phyloP scores from a whole-genome alignment of 2,329 filamentous ascomycete genomes.

The Endothia cerciana region DNA sequence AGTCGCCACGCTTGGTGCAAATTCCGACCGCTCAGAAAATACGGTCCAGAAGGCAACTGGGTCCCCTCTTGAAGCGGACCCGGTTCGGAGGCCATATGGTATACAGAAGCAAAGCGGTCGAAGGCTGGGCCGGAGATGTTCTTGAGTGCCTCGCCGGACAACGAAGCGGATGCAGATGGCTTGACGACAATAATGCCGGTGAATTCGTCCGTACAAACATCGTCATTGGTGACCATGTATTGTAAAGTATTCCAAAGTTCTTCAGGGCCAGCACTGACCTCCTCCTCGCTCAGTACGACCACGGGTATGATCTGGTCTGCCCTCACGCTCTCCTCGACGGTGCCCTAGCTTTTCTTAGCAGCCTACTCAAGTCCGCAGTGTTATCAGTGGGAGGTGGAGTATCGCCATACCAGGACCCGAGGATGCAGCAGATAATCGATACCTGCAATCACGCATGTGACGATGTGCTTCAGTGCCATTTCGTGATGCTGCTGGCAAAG shows the following conservation, averaged over 20 bases:
- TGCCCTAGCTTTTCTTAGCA: slow-evolving; percentile 37
- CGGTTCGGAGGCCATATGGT: slow-evolving; percentile 8
- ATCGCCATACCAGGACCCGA: slow-evolving; percentile 38
- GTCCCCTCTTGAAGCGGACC: neutral
- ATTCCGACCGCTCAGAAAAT: slow-evolving; percentile 46
- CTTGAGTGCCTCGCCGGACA: slow-evolving; percentile 7
- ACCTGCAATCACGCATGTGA: slow-evolving; percentile 41
- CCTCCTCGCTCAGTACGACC: slow-evolving; percentile 43
- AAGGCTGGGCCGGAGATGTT: neutral
- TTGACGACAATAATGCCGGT: slow-evolving; percentile 45
- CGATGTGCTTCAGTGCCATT: slow-evolving; percentile 28
- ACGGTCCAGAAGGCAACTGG: slow-evolving; percentile 44
- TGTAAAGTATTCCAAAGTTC: slow-evolving; percentile 42
- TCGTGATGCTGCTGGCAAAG: slow-evolving; percentile 17
- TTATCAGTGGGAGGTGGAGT: neutral
- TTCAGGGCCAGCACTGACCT: slow-evolving; percentile 38
- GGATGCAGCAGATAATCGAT: slow-evolving; percentile 47
- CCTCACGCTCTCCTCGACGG: slow-evolving; percentile 47
- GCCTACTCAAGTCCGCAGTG: neutral
- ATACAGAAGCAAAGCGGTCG: slow-evolving; percentile 15
- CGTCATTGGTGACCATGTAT: slow-evolving; percentile 41
- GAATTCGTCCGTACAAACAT: slow-evolving; percentile 46
- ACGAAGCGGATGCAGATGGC: slow-evolving; percentile 31
- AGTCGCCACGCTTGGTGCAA: slow-evolving; percentile 47
- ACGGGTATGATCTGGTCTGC: slow-evolving; percentile 46